Conservation (phyloP, 768 basidiomycete species). For the Pisolithus orientalis region DNA sequence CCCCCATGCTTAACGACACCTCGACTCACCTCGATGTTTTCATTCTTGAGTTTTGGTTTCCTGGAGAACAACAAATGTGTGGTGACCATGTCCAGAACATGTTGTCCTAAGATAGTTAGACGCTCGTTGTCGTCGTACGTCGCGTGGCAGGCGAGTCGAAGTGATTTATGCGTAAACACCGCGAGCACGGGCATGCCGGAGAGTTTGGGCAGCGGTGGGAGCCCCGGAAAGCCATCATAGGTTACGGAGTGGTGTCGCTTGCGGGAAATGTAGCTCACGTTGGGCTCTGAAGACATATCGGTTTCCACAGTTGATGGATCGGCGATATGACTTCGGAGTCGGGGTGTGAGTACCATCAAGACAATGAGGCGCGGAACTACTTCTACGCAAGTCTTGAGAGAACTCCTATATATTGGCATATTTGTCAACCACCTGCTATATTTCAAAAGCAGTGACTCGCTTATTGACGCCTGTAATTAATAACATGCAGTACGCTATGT, state of each 20-base stretch:
- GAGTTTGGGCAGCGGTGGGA: constrained; percentile 44
- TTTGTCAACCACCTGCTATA: no score
- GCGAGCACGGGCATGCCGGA: constrained; percentile 53
- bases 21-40: constrained; percentile 46
- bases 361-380: constrained; percentile 5
- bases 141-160: constrained; percentile 38
- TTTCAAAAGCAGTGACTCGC: no score
- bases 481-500: no score
- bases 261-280: constrained; percentile 21
- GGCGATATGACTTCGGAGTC: constrained; percentile 28
- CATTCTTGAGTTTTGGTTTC: constrained; percentile 43
- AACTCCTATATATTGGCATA: no score
- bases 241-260: constrained; percentile 34
- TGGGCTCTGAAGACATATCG: constrained; percentile 21
- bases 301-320: constrained; percentile 29
- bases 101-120: constrained; percentile 44
- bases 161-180: constrained; percentile 64
- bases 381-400: no score
- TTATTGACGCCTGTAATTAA: no score
- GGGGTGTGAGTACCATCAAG: constrained; percentile 30
- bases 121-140: constrained; percentile 53
- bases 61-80: constrained; percentile 42
- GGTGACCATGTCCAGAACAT: constrained; percentile 41
- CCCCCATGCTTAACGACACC: constrained; percentile 7
- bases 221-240: constrained; percentile 18